Evolutionary conservation across 1,284 basidiomycete genomes (phyloP).

Genomic region (Vanrija humicola): DNA sequence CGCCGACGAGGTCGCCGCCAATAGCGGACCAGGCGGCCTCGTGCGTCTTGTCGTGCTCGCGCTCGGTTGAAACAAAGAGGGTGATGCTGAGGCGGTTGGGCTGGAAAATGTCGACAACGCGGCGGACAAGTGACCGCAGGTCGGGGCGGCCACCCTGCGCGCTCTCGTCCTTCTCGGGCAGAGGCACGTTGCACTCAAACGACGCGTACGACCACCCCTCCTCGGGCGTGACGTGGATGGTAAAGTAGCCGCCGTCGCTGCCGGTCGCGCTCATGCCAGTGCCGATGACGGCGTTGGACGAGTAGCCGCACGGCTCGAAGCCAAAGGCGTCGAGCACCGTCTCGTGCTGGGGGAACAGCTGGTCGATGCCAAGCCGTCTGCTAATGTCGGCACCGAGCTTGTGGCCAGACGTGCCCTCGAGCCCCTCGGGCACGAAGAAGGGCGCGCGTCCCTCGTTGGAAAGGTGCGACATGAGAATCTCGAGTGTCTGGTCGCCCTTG

Average conservation of each 20-base stretch:
- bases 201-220: slow-evolving; percentile 95
- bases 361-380: slow-evolving; percentile 70
- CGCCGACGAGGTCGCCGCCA: slow-evolving; percentile 37
- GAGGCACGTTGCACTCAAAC: slow-evolving; percentile 97
- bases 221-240: slow-evolving; percentile 98
- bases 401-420: slow-evolving; percentile 49
- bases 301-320: slow-evolving; percentile 95
- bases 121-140: slow-evolving; percentile 72
- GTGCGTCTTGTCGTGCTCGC: slow-evolving; percentile 48
- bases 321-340: slow-evolving; percentile 89
- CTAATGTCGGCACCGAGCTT: slow-evolving; percentile 67
- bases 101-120: slow-evolving; percentile 88
- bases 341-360: slow-evolving; percentile 71
- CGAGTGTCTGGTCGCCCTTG: slow-evolving; percentile 79
- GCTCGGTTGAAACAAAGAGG: slow-evolving; percentile 75
- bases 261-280: slow-evolving; percentile 47
- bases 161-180: slow-evolving; percentile 46
- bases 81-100: slow-evolving; percentile 84
- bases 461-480: slow-evolving; percentile 98
- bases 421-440: slow-evolving; percentile 65
- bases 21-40: slow-evolving; percentile 36
- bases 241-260: slow-evolving; percentile 80
- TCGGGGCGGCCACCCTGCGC: slow-evolving; percentile 52
- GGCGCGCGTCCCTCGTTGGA: slow-evolving; percentile 66
- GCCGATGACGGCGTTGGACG: slow-evolving; percentile 83